Evolutionary conservation across 2,329 filamentous ascomycete genomes (phyloP).

Genomic region (Plectosphaerella sp.): DNA sequence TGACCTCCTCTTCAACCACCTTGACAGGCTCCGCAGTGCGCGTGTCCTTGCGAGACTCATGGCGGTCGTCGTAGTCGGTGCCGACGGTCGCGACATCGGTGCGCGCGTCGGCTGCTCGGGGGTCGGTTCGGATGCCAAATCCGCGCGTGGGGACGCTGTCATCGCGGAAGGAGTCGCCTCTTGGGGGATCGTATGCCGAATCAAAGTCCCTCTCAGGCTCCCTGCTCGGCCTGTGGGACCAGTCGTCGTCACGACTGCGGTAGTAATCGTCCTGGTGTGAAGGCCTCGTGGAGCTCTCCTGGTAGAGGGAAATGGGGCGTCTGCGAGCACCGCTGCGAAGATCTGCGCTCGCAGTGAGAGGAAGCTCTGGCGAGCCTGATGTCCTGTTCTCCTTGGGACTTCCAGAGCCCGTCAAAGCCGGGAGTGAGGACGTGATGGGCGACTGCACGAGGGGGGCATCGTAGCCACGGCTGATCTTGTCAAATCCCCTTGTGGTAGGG

Average conservation of each 20-base stretch:
- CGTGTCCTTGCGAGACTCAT: conserved; percentile 29
- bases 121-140: conserved; percentile 40
- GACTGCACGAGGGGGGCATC: conserved; percentile 37
- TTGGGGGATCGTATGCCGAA: conserved; percentile 19
- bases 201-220: conserved; percentile 32
- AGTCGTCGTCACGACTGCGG: conserved; percentile 43
- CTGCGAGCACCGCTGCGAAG: conserved; percentile 20
- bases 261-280: conserved; percentile 44
- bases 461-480: conserved; percentile 58
- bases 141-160: conserved; percentile 42
- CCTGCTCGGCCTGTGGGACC: conserved; percentile 34
- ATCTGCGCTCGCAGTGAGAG: conserved; percentile 4
- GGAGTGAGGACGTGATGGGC: conserved; percentile 37
- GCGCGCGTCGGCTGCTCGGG: not conserved
- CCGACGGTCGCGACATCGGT: conserved; percentile 24
- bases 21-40: conserved; percentile 13
- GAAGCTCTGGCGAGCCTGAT: conserved; percentile 1
- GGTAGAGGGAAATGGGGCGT: conserved; percentile 48
- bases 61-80: conserved; percentile 34
- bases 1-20: conserved; percentile 11
- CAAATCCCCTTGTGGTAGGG: conserved; percentile 65
- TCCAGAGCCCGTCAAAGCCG: conserved; percentile 22
- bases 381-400: conserved; percentile 25
- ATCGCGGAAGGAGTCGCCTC: conserved; percentile 36
- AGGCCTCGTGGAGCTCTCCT: conserved; percentile 40